Evolutionary conservation across 2,329 filamentous ascomycete genomes (phyloP).

Genomic region (Ophiocordyceps camponoti-saundersi): DNA sequence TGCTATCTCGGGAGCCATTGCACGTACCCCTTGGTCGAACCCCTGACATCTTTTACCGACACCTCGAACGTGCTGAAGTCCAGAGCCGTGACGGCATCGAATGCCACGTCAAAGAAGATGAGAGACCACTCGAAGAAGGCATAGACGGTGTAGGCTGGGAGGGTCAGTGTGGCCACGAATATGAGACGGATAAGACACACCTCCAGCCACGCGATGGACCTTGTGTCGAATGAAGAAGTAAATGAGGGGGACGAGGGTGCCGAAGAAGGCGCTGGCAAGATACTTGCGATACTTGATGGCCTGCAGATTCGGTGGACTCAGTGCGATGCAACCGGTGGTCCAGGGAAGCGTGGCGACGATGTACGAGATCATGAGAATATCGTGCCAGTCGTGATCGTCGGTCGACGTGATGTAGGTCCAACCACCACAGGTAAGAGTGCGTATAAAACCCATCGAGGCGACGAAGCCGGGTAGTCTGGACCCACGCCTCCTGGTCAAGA

Average conservation of each 20-base stretch:
- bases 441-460: conserved; percentile 62
- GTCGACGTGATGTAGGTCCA: conserved; percentile 99
- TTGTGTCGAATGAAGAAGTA: conserved; percentile 99
- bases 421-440: conserved; percentile 85
- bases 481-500: conserved; percentile 64
- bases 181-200: conserved; percentile 31
- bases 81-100: conserved; percentile 84
- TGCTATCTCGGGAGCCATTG: conserved; percentile 79
- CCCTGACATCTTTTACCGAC: conserved; percentile 75
- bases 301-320: conserved; percentile 69
- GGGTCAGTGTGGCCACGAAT: conserved; percentile 3
- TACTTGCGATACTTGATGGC: conserved; percentile 83
- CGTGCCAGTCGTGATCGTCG: conserved; percentile 96
- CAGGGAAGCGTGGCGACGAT: conserved; percentile 86
- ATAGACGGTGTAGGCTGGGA: conserved; percentile 82
- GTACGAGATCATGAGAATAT: conserved; percentile 99
- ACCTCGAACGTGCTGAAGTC: conserved; percentile 87
- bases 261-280: conserved; percentile 72
- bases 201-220: conserved; percentile 81
- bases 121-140: conserved; percentile 96
- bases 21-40: conserved; percentile 95
- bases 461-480: conserved; percentile 67
- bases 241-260: conserved; percentile 72
- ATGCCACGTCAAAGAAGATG: conserved; percentile 86
- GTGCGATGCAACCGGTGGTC: conserved; percentile 76